A percentile compares a stretch with the other conserved stretches of the same genome.
These are phyloP conservation scores for Cystofilobasidium macerans DNA, from an alignment of 768 basidiomycete species.

Conservation along the genomic window DNA sequence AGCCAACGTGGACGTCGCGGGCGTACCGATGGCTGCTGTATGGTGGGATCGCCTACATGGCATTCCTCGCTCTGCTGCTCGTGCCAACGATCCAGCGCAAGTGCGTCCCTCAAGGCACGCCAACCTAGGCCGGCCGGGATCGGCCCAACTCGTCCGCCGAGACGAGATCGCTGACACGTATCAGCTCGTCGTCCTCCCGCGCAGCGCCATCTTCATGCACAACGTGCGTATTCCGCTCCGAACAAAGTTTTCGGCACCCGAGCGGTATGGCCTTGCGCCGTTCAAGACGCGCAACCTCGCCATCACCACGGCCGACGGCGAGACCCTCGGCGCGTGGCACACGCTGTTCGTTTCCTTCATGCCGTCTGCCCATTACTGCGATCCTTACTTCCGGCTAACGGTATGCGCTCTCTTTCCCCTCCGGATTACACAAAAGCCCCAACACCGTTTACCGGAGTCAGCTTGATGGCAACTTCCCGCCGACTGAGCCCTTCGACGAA, in stretches of 20 bases:
- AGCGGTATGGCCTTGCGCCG: constrained; percentile 64
- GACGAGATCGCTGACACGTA: too few relatives aligned
- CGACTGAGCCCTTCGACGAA: constrained; percentile 31
- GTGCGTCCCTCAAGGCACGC: constrained; percentile 42
- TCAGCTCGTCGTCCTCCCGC: constrained; percentile 25
- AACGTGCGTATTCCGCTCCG: constrained; percentile 52
- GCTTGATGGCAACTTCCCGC: constrained; percentile 4
- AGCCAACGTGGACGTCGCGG: too few relatives aligned
- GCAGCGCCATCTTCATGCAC: constrained; percentile 56
- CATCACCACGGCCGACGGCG: constrained; percentile 63
- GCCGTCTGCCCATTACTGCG: too few relatives aligned
- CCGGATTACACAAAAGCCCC: not conserved
- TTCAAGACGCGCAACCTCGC: constrained; percentile 46
- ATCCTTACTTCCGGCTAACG: not conserved
- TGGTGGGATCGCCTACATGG: constrained; percentile 49
- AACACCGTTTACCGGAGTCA: constrained; percentile 1
- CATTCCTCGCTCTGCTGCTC: constrained; percentile 47
- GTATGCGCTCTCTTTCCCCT: not conserved
- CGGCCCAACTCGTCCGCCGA: too few relatives aligned
- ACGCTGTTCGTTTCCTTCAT: constrained; percentile 1
- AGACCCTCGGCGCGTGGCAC: constrained; percentile 49
- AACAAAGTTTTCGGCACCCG: constrained; percentile 57
- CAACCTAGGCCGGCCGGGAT: not conserved
- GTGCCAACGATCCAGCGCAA: constrained; percentile 60
- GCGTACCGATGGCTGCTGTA: constrained; percentile 39